These are phyloP conservation scores for Zasmidium citrigriseum DNA, from an alignment of 2,329 filamentous ascomycete genomes.

Conservation along the genomic window DNA sequence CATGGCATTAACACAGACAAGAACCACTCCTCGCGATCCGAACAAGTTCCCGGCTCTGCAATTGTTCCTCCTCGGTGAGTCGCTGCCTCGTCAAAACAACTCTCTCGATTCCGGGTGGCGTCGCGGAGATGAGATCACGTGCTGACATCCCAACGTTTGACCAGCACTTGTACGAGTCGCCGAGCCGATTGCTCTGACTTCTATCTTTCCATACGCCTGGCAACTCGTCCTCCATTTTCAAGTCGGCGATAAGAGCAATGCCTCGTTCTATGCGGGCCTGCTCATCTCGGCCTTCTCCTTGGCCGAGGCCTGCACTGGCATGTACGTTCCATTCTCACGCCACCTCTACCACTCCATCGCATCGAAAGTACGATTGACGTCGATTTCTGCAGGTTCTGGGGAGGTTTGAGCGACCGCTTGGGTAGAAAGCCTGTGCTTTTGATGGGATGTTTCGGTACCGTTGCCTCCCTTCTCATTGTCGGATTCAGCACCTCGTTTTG, in stretches of 20 bases:
- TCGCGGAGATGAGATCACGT: neutral
- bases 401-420: conserved; percentile 75
- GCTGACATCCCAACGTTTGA: conserved; percentile 1
- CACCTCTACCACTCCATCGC: neutral
- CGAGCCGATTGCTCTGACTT: conserved; percentile 89
- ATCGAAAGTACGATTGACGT: neutral
- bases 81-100: neutral
- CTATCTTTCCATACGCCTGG: conserved; percentile 92
- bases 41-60: conserved; percentile 80
- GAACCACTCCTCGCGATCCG: conserved; percentile 56
- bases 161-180: conserved; percentile 87
- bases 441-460: conserved; percentile 77
- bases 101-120: neutral
- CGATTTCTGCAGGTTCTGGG: conserved; percentile 63
- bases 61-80: conserved; percentile 79
- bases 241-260: conserved; percentile 70
- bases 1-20: conserved; percentile 27
- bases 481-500: conserved; percentile 83
- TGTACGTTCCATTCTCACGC: conserved; percentile 45
- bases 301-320: conserved; percentile 78
- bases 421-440: conserved; percentile 85
- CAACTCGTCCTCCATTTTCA: conserved; percentile 75
- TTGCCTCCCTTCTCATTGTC: conserved; percentile 79
- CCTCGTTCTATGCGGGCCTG: conserved; percentile 83
- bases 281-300: conserved; percentile 85